Evolutionary conservation across 495 filamentous ascomycete species (phyloP).

Genomic region (Penicillium riverlandense): DNA sequence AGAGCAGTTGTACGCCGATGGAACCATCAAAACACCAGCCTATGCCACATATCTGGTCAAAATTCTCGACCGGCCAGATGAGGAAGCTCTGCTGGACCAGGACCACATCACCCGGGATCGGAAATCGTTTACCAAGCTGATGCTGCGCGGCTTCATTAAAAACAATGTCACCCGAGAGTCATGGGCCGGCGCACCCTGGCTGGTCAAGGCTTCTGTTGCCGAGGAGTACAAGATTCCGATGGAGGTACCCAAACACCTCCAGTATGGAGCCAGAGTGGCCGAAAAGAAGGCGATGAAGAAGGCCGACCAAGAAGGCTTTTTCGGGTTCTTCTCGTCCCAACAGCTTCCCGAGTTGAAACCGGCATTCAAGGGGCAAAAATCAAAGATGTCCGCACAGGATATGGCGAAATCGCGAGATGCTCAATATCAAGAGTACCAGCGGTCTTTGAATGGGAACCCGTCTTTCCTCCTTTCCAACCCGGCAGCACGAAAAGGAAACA

Average conservation of each 20-base stretch:
- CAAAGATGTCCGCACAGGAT: slow-evolving; percentile 44
- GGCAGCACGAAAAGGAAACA: slow-evolving; percentile 9
- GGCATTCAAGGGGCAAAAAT: slow-evolving; percentile 69
- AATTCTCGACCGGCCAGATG: slow-evolving; percentile 57
- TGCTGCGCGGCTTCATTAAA: slow-evolving; percentile 89
- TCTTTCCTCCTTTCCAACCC: slow-evolving; percentile 31
- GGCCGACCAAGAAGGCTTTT: slow-evolving; percentile 46
- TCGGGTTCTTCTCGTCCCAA: slow-evolving; percentile 47
- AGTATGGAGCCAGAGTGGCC: slow-evolving; percentile 68
- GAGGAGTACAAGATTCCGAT: slow-evolving; percentile 76
- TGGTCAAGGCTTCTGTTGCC: slow-evolving; percentile 83
- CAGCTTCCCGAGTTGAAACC: slow-evolving; percentile 73
- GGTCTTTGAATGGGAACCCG: slow-evolving; percentile 44
- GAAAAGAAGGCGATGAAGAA: slow-evolving; percentile 75
- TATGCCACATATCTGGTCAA: slow-evolving; percentile 79
- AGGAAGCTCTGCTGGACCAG: slow-evolving; percentile 74
- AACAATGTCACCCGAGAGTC: slow-evolving; percentile 86
- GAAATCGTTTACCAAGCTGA: slow-evolving; percentile 91
- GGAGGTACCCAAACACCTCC: slow-evolving; percentile 74
- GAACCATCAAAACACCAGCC: slow-evolving; percentile 52
- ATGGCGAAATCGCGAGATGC: slow-evolving; percentile 38
- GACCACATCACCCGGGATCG: slow-evolving; percentile 79
- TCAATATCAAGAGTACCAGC: slow-evolving; percentile 46
- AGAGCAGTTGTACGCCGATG: slow-evolving; percentile 53
- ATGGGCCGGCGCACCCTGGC: slow-evolving; percentile 92